Percentiles rank a stretch among this genome's conserved stretches.
Evolutionary conservation across 1,284 basidiomycete species (phyloP).

Genomic region (Tylopilus sp.): DNA sequence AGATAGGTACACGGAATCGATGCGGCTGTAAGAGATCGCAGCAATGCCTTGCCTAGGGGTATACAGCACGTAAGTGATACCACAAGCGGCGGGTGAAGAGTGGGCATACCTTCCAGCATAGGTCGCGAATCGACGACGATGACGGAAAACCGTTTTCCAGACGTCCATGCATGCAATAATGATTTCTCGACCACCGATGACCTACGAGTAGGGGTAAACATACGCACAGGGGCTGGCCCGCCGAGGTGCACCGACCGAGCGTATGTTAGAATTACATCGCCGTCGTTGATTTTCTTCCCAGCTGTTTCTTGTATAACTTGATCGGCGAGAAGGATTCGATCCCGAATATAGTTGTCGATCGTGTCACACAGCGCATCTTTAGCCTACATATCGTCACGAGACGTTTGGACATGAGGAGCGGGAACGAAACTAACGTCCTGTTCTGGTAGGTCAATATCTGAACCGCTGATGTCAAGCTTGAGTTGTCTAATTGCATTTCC

Average conservation of each 20-base stretch:
- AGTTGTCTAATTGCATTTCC: constrained; percentile 93
- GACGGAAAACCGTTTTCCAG: constrained; percentile 79
- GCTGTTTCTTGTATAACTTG: constrained; percentile 91
- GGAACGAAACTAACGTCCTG: constrained; percentile 68
- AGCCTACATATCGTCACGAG: constrained; percentile 51
- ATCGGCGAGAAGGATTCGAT: constrained; percentile 91
- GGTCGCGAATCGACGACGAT: constrained; percentile 95
- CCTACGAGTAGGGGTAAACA: constrained; percentile 41
- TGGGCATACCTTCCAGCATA: constrained; percentile 75
- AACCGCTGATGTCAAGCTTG: constrained; percentile 92
- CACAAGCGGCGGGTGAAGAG: not conserved
- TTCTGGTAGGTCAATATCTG: constrained; percentile 89
- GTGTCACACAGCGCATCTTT: constrained; percentile 81
- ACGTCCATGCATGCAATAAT: constrained; percentile 73
- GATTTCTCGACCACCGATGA: constrained; percentile 94
- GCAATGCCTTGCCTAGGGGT: constrained; percentile 71
- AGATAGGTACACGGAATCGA: constrained; percentile 90
- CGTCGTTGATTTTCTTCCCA: constrained; percentile 89
- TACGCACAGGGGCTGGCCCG: constrained; percentile 1
- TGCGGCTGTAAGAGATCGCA: constrained; percentile 67
- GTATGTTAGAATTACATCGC: constrained; percentile 91
- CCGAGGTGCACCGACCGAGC: constrained; percentile 58
- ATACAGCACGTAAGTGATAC: constrained; percentile 6
- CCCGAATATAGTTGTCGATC: constrained; percentile 92
- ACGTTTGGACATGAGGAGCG: not conserved